Evolutionary conservation across 179 eudicot species (phyloP), one percentile per base, ranked within the genome.

Genomic region (Spergularia azorica): DNA sequence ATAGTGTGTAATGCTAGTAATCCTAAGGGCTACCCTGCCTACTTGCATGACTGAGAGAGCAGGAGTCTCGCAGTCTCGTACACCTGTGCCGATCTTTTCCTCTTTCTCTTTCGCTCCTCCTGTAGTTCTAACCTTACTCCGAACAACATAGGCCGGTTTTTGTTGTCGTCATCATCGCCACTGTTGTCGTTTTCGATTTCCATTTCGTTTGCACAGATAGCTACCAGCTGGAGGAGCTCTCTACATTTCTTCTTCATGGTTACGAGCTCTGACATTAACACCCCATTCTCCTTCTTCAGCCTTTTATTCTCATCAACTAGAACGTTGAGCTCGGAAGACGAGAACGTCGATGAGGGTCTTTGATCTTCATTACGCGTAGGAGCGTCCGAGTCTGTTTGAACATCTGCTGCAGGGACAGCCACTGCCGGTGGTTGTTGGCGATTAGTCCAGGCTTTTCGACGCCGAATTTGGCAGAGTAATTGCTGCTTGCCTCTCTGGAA

Each of bases 271-370:
- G 88, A 87, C 75, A 73, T 83, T 14, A 95, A 54, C 72, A 70
- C 81, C 48, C 86, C 91, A 52, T 95, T 93, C 77, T 95, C 89
- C 58, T 38, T 71, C 82, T 83, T 93, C 13, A 95, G 89, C 39
- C 91, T 80, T 76, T 87, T 87, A 87, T 95, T 95, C 85, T 95
- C 99, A 11, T 93, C 94, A 26, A 85, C 74, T 6, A 95, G 89
- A 77, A 2, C 76, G 16, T 71, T 88, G 79, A 82, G 85, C 18
- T 78, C 97, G 0, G 90, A 87, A 0, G 97, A 87, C 10, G 92
- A 90, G 10, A 97, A 84, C 20, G 92, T 87, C 11, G 98, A 93
- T 0, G 93, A 90, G 10, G 95, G 89, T 20, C 89, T 74, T 75
- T 85, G 92, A 71, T 90, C 95, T 15, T 91, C 90, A 32, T 93